Evolutionary conservation across 2,329 filamentous ascomycete species (phyloP), one percentile per base, ranked within the genome.

Genomic region (Alternaria gaisen): DNA sequence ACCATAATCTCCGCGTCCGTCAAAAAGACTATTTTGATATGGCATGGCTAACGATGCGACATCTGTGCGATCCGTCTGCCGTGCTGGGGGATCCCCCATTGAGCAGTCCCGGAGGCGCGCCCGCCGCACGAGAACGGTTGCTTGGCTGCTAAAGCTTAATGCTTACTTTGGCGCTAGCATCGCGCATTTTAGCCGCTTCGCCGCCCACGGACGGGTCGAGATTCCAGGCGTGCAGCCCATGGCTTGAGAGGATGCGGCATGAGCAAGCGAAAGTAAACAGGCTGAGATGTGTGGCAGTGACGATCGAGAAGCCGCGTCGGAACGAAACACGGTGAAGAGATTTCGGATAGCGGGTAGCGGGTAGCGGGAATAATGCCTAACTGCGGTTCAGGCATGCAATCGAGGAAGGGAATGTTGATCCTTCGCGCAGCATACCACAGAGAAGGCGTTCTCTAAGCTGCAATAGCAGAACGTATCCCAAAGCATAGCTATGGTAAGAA

Each of bases 111-210:
- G 63, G 63, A 66, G 51, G 41, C 38, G 40, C 50, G 53, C 26
- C 63, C 59, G 61, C 32, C 41, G 38, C 47, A 43, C 16, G n/a
- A 36, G 44, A 36, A 38, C 30, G 51, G 55, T 8, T 22, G 46
- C 56, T 66, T 61, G 64, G 61, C 66, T 12, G 10, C 4, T 28
- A 60, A 66, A 65, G 60, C 64, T 66, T 66, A 52, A 44, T 18
- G 18, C 32, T 36, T 50, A 26, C 46, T 18, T 18, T 20, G 30
- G 7, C 34, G 14, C 53, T 60, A 58, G 38, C 24, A 44, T 52
- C 51, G 36, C 38, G 48, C 50, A 56, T 56, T 22, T 51, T 66
- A 64, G 65, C 55, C 58, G 62, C 57, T 44, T 60, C 43, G 56
- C 57, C 43, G 53, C 58, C 56, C 51, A 56, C 32, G 38, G 26